Percentiles rank a stretch among this genome's conserved stretches.
phyloP scores from a whole-genome alignment of 495 filamentous ascomycete species.

The Articulospora tetracladia region DNA sequence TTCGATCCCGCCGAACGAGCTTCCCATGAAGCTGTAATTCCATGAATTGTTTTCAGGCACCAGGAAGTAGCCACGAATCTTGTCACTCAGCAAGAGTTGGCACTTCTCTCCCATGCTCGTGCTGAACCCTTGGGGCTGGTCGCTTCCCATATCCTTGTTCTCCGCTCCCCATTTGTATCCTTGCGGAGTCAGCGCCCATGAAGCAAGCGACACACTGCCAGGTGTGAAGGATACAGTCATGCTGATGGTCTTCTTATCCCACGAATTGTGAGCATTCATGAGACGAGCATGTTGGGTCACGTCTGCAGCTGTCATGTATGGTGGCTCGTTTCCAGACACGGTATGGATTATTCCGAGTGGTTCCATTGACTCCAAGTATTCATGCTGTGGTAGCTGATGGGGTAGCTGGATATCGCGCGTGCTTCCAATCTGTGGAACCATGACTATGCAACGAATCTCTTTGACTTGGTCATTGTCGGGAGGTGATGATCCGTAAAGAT shows the following conservation, averaged over 20 bases:
- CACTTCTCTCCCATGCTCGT: slow-evolving; percentile 94
- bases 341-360: slow-evolving; percentile 96
- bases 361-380: slow-evolving; percentile 83
- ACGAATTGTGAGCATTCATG: slow-evolving; percentile 75
- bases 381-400: slow-evolving; percentile 89
- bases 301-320: slow-evolving; percentile 92
- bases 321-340: slow-evolving; percentile 87
- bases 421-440: slow-evolving; percentile 95
- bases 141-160: slow-evolving; percentile 87
- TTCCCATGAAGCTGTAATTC: slow-evolving; percentile 99
- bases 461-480: slow-evolving; percentile 95
- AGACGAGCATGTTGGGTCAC: slow-evolving; percentile 89
- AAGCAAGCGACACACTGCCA: slow-evolving; percentile 92
- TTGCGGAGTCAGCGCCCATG: slow-evolving; percentile 84
- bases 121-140: slow-evolving; percentile 90
- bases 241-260: slow-evolving; percentile 94
- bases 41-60: slow-evolving; percentile 87
- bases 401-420: slow-evolving; percentile 89
- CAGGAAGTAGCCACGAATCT: slow-evolving; percentile 91
- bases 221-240: slow-evolving; percentile 98
- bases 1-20: slow-evolving; percentile 77
- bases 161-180: slow-evolving; percentile 98
- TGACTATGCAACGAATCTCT: slow-evolving; percentile 92
- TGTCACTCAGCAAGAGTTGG: slow-evolving; percentile 86
- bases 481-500: slow-evolving; percentile 90